Percentiles rank a stretch among this genome's conserved stretches.
These are phyloP conservation scores for Apiospora rasikravindrae DNA, from an alignment of 2,329 filamentous ascomycete species.

Conservation along the genomic window DNA sequence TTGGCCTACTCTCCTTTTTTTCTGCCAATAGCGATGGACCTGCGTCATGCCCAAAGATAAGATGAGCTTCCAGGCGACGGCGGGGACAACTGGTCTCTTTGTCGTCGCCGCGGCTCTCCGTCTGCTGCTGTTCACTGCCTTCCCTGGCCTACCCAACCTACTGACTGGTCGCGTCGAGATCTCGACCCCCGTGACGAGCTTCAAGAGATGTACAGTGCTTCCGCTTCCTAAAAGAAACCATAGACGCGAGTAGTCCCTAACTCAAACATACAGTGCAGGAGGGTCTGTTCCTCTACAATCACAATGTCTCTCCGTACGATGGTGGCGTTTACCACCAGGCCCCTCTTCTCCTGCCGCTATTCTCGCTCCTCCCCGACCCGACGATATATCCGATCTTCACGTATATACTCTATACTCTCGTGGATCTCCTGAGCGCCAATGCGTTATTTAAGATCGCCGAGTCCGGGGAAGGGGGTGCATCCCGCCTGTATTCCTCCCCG, in stretches of 20 bases:
- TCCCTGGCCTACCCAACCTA: constrained; percentile 83
- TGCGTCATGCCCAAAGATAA: constrained; percentile 39
- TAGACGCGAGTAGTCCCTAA: background rate
- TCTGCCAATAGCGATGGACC: constrained; percentile 35
- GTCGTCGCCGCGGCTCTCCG: constrained; percentile 77
- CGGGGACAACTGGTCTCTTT: constrained; percentile 68
- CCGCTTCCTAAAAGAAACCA: background rate
- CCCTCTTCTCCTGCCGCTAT: constrained; percentile 87
- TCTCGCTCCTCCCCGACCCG: constrained; percentile 82
- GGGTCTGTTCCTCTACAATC: constrained; percentile 92
- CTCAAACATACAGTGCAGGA: constrained; percentile 73
- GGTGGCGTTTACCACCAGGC: constrained; percentile 85
- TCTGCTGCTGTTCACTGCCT: constrained; percentile 77
- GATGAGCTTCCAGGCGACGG: constrained; percentile 49
- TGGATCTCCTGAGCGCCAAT: constrained; percentile 83
- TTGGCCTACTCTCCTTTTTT: background rate
- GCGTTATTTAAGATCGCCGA: constrained; percentile 80
- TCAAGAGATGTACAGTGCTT: constrained; percentile 84
- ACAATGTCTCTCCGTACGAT: constrained; percentile 96
- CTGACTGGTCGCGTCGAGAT: constrained; percentile 93
- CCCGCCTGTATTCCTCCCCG: constrained; percentile 78
- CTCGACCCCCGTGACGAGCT: constrained; percentile 95
- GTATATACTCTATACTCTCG: constrained; percentile 76
- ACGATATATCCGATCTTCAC: constrained; percentile 73
- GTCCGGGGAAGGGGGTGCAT: constrained; percentile 77